Evolutionary conservation across 352 stramenopile genomes (phyloP), one percentile per base, ranked within the genome.

Genomic region (Globisporangium barbulae): DNA sequence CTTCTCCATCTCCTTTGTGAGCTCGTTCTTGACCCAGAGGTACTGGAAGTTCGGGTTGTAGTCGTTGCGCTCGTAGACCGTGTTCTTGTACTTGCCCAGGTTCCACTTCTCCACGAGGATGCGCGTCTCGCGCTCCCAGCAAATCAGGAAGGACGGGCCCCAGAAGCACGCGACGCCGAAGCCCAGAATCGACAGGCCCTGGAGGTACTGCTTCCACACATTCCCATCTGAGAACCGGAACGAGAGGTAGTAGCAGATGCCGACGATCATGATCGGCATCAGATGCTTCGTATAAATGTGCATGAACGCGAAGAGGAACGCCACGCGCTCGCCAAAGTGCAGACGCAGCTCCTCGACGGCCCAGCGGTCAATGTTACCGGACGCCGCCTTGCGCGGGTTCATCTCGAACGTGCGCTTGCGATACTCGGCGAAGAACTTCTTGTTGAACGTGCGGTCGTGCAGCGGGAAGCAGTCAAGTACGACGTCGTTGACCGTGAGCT

Each of bases 1-100:
- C 64, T 96, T 96, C 57, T 96, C 87, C 87, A 96, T 96, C 63
- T 96, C 86, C 28, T 90, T 89, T 7, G 87, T 96, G 9, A 96
- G 69, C 41, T 84, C 76, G 68, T 96, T 96, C 63, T 89, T 89
- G 37, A 90, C 81, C 87, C 87, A 96, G 19, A 89, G 61, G 61
- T 96, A 96, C 69, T 94, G 78, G 60, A 96, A 96, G 31, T 78
- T 75, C 2, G 87, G 87, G 54, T 96, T 96, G 56, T 85, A 80
- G 56, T 96, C 87, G 64, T 96, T 96, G 19, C 78, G 82, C 71
- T 96, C 87, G 68, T 93, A 96, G 10, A 93, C 87, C 8, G 87
- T 93, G 67, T 94, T 92, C 63, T 96, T 91, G 69, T 96, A 94
- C 76, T 90, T 93, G 68, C 72, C 68, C 53, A 96, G 65, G 59